A percentile compares a stretch with the other conserved stretches of the same genome.
Evolutionary conservation across 805 yeast species (phyloP).

Genomic region (Saturnispora sanitii): DNA sequence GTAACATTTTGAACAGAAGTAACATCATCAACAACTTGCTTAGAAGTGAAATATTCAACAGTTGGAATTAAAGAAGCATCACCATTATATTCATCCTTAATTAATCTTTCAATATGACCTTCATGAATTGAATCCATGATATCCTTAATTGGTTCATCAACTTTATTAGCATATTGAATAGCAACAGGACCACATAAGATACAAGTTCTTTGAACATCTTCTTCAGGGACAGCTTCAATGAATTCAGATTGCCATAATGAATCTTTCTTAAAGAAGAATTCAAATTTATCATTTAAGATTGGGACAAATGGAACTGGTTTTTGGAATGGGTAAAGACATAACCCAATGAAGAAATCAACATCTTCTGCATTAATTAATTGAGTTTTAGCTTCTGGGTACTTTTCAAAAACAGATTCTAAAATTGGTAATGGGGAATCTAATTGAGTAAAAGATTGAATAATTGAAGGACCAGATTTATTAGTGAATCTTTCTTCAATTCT

Average conservation of each 20-base stretch:
- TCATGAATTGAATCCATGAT: slow-evolving; percentile 83
- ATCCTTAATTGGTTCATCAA: slow-evolving; percentile 86
- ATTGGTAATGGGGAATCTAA: slow-evolving; percentile 58
- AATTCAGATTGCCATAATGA: slow-evolving; percentile 98
- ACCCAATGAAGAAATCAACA: slow-evolving; percentile 79
- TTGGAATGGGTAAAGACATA: slow-evolving; percentile 75
- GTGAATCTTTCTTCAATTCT: slow-evolving; percentile 97
- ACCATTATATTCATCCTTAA: slow-evolving; percentile 60
- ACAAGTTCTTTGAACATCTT: slow-evolving; percentile 98
- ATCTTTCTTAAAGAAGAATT: slow-evolving; percentile 95
- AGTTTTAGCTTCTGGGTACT: slow-evolving; percentile 63
- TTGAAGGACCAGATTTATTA: slow-evolving; percentile 43
- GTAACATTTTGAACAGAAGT: slow-evolving; percentile 31
- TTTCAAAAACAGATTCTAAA: slow-evolving; percentile 48
- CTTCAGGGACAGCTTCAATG: slow-evolving; percentile 89
- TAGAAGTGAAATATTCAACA: slow-evolving; percentile 83
- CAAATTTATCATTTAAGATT: slow-evolving; percentile 85
- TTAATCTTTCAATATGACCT: slow-evolving; percentile 68
- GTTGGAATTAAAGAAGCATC: slow-evolving; percentile 70
- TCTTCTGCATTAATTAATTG: slow-evolving; percentile 94
- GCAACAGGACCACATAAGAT: slow-evolving; percentile 98
- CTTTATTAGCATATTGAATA: slow-evolving; percentile 78
- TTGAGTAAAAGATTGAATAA: slow-evolving; percentile 63
- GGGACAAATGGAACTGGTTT: slow-evolving; percentile 99
- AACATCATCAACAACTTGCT: slow-evolving; percentile 34